These are phyloP conservation scores for Sphaerobolus stellatus DNA, from an alignment of 1,284 basidiomycete genomes.

Conservation along the genomic window DNA sequence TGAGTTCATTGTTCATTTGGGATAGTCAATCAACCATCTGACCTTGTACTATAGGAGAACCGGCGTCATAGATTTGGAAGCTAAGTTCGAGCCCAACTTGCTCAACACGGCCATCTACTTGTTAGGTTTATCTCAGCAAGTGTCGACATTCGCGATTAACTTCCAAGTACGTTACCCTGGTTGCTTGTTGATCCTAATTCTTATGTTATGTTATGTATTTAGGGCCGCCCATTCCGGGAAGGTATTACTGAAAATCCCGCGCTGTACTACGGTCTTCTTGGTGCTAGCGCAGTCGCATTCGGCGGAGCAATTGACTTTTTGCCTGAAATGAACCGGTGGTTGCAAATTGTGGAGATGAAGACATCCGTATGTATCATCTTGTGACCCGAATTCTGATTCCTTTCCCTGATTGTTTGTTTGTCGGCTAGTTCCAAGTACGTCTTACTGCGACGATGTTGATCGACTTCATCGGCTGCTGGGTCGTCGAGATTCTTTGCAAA, in stretches of 20 bases:
- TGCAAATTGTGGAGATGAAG: conserved; percentile 95
- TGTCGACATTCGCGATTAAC: conserved; percentile 95
- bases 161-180: conserved; percentile 65
- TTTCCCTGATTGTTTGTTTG: background rate
- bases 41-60: conserved; percentile 44
- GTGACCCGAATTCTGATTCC: background rate
- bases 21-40: conserved; percentile 16
- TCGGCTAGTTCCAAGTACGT: conserved; percentile 71
- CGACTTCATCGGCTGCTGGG: conserved; percentile 88
- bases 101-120: conserved; percentile 95
- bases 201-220: conserved; percentile 10
- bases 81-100: conserved; percentile 90
- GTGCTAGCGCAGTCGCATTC: conserved; percentile 85
- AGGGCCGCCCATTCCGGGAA: conserved; percentile 94
- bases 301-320: conserved; percentile 91
- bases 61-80: conserved; percentile 85
- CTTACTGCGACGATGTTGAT: conserved; percentile 79
- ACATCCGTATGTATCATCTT: conserved; percentile 49
- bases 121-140: conserved; percentile 89
- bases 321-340: conserved; percentile 94
- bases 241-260: conserved; percentile 91
- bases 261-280: conserved; percentile 87
- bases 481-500: conserved; percentile 84
- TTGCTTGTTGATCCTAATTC: background rate
- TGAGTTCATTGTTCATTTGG: conserved; percentile 41